These are phyloP conservation scores for Corinectria fuckeliana DNA, from an alignment of 2,329 filamentous ascomycete genomes.

Conservation along the genomic window DNA sequence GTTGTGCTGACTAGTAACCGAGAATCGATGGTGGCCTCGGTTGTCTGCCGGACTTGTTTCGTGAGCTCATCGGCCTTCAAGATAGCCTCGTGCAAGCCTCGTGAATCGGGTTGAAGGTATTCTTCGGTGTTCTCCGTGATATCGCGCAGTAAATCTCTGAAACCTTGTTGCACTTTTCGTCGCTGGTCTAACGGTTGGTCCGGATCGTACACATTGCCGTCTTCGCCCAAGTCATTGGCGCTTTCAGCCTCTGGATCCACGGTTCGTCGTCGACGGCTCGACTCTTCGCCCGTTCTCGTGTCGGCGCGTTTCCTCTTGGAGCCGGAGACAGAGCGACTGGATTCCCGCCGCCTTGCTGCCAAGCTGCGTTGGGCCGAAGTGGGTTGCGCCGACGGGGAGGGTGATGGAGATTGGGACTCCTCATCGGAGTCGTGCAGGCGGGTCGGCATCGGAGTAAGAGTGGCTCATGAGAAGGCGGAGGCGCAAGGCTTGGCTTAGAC, in stretches of 20 bases:
- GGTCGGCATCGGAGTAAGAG: conserved; percentile 35
- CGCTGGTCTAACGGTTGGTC: conserved; percentile 80
- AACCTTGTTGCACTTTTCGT: conserved; percentile 70
- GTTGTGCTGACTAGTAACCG: conserved; percentile 82
- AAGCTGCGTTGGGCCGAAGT: conserved; percentile 31
- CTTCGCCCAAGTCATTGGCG: conserved; percentile 19
- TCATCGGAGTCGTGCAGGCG: conserved; percentile 28
- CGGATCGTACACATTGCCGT: conserved; percentile 74
- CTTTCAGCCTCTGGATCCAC: conserved; percentile 30
- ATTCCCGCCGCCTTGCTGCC: conserved; percentile 36
- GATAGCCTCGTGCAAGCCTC: conserved; percentile 70
- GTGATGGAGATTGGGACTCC: conserved; percentile 31
- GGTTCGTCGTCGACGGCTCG: conserved; percentile 36
- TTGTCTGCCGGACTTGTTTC: conserved; percentile 80
- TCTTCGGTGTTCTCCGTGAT: conserved; percentile 75
- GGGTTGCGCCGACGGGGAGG: conserved; percentile 27
- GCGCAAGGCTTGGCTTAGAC: too few species aligned
- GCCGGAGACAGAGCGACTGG: conserved; percentile 29
- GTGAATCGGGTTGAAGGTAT: conserved; percentile 69
- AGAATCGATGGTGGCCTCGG: conserved; percentile 89
- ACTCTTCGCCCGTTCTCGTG: conserved; percentile 30
- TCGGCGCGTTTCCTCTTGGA: conserved; percentile 44
- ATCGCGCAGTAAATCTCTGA: conserved; percentile 70
- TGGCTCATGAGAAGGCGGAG: background rate
- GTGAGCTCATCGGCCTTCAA: conserved; percentile 70